Conservation (phyloP, 108 stramenopile genomes). For the Bacterosira constricta region DNA sequence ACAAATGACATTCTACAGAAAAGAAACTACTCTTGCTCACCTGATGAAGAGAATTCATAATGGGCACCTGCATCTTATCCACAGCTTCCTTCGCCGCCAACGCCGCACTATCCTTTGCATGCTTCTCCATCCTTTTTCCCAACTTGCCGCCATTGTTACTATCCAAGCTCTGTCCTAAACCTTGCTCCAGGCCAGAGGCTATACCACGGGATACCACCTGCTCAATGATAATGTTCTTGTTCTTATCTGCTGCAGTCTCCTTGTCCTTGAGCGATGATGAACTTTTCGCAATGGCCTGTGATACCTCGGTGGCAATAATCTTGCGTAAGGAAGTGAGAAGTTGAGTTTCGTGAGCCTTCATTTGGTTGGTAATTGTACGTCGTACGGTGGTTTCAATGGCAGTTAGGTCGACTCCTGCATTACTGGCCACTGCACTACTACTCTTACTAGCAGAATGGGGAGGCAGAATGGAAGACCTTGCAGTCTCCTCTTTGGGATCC, state of each 20-base stretch:
- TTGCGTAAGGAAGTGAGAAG: conserved; percentile 36
- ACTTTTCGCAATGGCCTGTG: conserved; percentile 37
- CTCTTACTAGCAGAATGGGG: background rate
- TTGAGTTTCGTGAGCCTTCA: conserved; percentile 43
- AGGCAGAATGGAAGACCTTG: background rate
- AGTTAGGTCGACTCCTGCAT: conserved; percentile 6
- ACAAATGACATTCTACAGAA: background rate
- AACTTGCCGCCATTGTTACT: conserved; percentile 53
- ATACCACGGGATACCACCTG: conserved; percentile 5
- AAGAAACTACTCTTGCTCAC: background rate
- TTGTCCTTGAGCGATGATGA: conserved; percentile 51
- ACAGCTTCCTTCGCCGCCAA: conserved; percentile 53
- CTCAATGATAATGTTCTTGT: conserved; percentile 22
- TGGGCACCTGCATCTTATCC: conserved; percentile 56
- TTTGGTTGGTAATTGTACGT: conserved; percentile 17
- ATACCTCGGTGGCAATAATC: conserved; percentile 53
- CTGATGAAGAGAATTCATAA: conserved; percentile 41
- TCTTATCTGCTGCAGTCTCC: conserved; percentile 33
- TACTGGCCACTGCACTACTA: background rate
- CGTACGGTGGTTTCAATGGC: conserved; percentile 16
- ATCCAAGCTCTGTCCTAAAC: conserved; percentile 50
- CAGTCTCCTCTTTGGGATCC: conserved; percentile 11
- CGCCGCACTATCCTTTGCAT: conserved; percentile 51
- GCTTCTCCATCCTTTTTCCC: conserved; percentile 44
- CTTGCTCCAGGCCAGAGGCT: conserved; percentile 18